Percentiles rank a stretch among this genome's conserved stretches.
phyloP scores from a whole-genome alignment of 371 early-diverging fungal species.

The Vairimorpha ceranae region DNA sequence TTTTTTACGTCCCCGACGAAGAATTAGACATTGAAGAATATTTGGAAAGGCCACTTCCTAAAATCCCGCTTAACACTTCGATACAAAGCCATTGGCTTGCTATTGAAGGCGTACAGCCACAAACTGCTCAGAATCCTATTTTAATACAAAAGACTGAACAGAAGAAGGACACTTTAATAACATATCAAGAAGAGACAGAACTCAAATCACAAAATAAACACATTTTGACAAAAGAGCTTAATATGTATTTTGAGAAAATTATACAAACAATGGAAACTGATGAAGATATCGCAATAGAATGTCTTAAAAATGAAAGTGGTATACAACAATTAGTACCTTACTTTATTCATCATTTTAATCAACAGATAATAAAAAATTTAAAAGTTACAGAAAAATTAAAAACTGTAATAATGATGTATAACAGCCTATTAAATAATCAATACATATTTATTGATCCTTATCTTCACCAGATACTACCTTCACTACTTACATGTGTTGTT shows the following conservation, averaged over 20 bases:
- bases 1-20: slow-evolving; percentile 89
- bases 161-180: slow-evolving; percentile 69
- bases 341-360: slow-evolving; percentile 84
- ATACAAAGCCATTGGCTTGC: slow-evolving; percentile 86
- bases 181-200: slow-evolving; percentile 59
- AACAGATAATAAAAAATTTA: slow-evolving; percentile 66
- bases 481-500: slow-evolving; percentile 83
- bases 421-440: slow-evolving; percentile 75
- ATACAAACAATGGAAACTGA: slow-evolving; percentile 73
- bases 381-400: slow-evolving; percentile 58
- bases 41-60: slow-evolving; percentile 79
- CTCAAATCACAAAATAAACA: slow-evolving; percentile 66
- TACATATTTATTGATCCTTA: slow-evolving; percentile 91
- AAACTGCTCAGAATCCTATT: slow-evolving; percentile 91
- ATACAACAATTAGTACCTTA: slow-evolving; percentile 93
- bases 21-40: slow-evolving; percentile 85
- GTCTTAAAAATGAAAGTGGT: slow-evolving; percentile 77
- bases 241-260: slow-evolving; percentile 88
- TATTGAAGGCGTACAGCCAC: slow-evolving; percentile 96
- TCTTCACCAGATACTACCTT: slow-evolving; percentile 91
- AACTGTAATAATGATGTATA: slow-evolving; percentile 72
- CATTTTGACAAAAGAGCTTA: slow-evolving; percentile 82
- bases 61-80: slow-evolving; percentile 68
- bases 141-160: slow-evolving; percentile 66
- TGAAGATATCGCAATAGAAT: slow-evolving; percentile 72